Evolutionary conservation across 2,329 filamentous ascomycete species (phyloP).

Genomic region (Arthrobotrys megalospora): DNA sequence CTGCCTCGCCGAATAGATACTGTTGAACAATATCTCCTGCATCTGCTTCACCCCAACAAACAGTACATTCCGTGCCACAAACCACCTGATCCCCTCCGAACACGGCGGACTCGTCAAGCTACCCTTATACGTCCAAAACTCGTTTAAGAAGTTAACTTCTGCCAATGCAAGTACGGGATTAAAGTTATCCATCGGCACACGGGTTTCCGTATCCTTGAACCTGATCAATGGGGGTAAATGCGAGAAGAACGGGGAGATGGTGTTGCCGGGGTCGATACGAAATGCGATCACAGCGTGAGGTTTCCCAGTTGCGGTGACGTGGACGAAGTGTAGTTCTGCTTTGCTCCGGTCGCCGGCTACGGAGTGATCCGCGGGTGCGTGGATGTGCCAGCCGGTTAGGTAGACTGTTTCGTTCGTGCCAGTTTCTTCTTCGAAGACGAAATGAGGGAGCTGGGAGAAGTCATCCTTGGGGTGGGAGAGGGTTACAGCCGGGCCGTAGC

Average conservation of each 20-base stretch:
- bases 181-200: conserved; percentile 63
- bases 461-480: conserved; percentile 66
- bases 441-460: conserved; percentile 67
- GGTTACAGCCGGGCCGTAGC: conserved; percentile 70
- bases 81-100: conserved; percentile 70
- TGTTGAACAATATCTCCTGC: conserved; percentile 69
- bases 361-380: conserved; percentile 71
- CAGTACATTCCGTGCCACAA: conserved; percentile 68
- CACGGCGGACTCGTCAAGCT: conserved; percentile 71
- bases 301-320: conserved; percentile 67
- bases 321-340: conserved; percentile 71
- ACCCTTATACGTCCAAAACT: conserved; percentile 71
- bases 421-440: conserved; percentile 69
- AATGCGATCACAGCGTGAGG: conserved; percentile 70
- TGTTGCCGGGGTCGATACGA: conserved; percentile 69
- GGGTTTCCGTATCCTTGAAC: conserved; percentile 66
- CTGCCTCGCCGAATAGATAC: conserved; percentile 69
- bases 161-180: conserved; percentile 66
- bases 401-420: conserved; percentile 68
- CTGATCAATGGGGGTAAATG: conserved; percentile 68
- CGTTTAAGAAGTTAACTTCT: conserved; percentile 67
- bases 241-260: conserved; percentile 68
- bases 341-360: conserved; percentile 68
- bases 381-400: conserved; percentile 71
- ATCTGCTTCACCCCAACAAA: conserved; percentile 70